These are phyloP conservation scores for Achlya hypogyna DNA, from an alignment of 352 stramenopile genomes.

Conservation along the genomic window DNA sequence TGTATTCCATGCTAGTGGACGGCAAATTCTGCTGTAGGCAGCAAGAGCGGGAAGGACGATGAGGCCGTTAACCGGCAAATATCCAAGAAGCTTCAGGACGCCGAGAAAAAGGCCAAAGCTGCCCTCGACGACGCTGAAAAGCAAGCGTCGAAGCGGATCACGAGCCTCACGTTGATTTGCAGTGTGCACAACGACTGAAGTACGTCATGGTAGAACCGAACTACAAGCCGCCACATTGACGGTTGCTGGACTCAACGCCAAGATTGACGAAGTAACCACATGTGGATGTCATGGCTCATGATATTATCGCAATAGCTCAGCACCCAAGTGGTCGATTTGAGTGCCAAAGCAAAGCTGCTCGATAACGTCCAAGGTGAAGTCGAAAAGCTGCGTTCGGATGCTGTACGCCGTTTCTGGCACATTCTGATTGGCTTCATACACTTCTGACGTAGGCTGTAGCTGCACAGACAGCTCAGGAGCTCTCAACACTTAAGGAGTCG, in stretches of 20 bases:
- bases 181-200: slow-evolving; percentile 16
- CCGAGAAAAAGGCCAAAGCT: slow-evolving; percentile 77
- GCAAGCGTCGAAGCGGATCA: slow-evolving; percentile 36
- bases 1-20: not conserved
- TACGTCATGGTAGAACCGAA: slow-evolving; percentile 23
- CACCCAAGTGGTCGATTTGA: slow-evolving; percentile 35
- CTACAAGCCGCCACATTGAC: slow-evolving; percentile 38
- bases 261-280: slow-evolving; percentile 26
- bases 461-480: slow-evolving; percentile 35
- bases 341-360: slow-evolving; percentile 44
- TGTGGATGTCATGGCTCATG: not conserved
- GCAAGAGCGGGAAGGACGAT: slow-evolving; percentile 16
- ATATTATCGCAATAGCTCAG: slow-evolving; percentile 22
- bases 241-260: slow-evolving; percentile 37
- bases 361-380: slow-evolving; percentile 58
- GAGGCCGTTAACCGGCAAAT: slow-evolving; percentile 25
- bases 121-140: slow-evolving; percentile 59
- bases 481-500: slow-evolving; percentile 28
- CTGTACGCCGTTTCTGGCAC: slow-evolving; percentile 16
- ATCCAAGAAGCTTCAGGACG: slow-evolving; percentile 52
- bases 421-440: too few species aligned
- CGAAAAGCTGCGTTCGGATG: slow-evolving; percentile 35
- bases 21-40: not conserved
- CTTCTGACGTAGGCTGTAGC: slow-evolving; percentile 35
- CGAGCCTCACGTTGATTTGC: slow-evolving; percentile 27